Percentiles rank a stretch among this genome's conserved stretches.
These are phyloP conservation scores for Scytalidium sp. DNA, from an alignment of 2,329 filamentous ascomycete species.

Conservation along the genomic window DNA sequence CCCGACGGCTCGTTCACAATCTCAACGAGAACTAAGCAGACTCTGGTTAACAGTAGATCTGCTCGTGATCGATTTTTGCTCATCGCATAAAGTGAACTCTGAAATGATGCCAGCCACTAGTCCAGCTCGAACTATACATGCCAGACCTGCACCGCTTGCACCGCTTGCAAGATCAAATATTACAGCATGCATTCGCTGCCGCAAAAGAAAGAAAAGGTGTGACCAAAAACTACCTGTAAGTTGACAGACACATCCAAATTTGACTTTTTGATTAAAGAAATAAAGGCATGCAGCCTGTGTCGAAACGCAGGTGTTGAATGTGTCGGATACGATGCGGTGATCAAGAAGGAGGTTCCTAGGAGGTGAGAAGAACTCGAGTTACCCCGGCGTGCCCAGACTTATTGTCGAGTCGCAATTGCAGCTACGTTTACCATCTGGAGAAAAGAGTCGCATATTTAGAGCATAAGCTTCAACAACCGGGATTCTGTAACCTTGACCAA, in stretches of 20 bases:
- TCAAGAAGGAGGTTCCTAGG: constrained; percentile 5
- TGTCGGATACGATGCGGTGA: constrained; percentile 4
- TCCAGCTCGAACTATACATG: no score
- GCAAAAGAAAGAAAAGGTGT: constrained; percentile 8
- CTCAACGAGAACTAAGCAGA: no score
- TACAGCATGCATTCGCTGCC: constrained; percentile 8
- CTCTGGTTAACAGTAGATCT: no score
- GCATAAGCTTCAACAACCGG: constrained; percentile 3
- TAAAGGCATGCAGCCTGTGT: background rate
- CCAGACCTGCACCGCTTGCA: no score
- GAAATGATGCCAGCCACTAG: no score
- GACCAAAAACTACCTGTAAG: constrained; percentile 11
- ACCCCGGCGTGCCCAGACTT: no score
- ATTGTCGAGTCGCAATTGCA: background rate
- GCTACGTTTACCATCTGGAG: constrained; percentile 6
- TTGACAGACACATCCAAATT: background rate
- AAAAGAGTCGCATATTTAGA: constrained; percentile 5
- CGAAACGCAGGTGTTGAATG: constrained; percentile 4
- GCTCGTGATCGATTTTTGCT: no score
- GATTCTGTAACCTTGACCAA: no score
- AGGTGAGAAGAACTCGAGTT: background rate
- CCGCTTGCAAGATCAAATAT: background rate
- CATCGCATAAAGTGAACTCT: no score
- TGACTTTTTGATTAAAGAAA: background rate
- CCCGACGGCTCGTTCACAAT: no score